These are phyloP conservation scores for Sergeia podlipaevii DNA, from an alignment of 208 protist species.

Conservation along the genomic window DNA sequence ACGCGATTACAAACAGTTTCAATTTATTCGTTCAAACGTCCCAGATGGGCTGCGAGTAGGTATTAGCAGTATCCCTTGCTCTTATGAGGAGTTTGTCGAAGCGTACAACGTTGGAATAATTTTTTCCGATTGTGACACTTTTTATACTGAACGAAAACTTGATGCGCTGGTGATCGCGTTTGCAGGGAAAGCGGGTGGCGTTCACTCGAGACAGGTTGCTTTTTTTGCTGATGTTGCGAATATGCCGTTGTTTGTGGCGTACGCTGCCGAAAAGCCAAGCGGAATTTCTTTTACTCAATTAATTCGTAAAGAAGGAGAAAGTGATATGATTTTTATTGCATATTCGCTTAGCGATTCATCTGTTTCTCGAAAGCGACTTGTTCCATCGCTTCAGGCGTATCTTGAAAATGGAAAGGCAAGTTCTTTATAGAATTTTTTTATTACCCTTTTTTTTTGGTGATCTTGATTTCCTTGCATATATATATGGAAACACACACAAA, in stretches of 20 bases:
- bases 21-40: constrained; percentile 19
- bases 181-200: constrained; percentile 49
- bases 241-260: constrained; percentile 37
- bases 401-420: constrained; percentile 31
- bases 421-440: constrained; percentile 22
- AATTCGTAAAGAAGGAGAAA: constrained; percentile 7
- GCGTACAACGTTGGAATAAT: constrained; percentile 24
- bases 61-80: constrained; percentile 76
- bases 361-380: constrained; percentile 70
- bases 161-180: constrained; percentile 61
- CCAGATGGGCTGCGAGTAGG: constrained; percentile 27
- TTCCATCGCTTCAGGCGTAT: constrained; percentile 53
- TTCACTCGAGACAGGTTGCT: constrained; percentile 49
- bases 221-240: constrained; percentile 32
- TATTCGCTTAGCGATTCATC: constrained; percentile 73
- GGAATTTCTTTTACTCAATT: constrained; percentile 31
- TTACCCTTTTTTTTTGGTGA: neutral
- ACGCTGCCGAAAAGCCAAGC: constrained; percentile 20
- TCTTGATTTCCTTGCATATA: constrained; percentile 5
- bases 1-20: constrained; percentile 82
- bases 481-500: neutral
- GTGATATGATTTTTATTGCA: constrained; percentile 18
- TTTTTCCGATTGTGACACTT: constrained; percentile 26
- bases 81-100: constrained; percentile 40
- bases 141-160: constrained; percentile 34